These are phyloP conservation scores for Starmerella kuoi DNA, from an alignment of 805 yeast genomes.

Conservation along the genomic window DNA sequence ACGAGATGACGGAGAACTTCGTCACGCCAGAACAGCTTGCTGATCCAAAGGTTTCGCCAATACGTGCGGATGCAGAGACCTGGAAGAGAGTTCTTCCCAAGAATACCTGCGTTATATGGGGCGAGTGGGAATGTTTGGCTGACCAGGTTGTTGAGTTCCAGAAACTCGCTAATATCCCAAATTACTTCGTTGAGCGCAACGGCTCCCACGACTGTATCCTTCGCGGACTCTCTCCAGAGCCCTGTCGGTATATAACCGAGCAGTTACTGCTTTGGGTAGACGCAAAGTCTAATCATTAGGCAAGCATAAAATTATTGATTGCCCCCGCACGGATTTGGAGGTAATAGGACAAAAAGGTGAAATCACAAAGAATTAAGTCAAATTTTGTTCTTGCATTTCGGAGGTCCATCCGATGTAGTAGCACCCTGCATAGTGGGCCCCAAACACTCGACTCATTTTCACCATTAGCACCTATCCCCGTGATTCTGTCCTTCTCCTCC, in stretches of 20 bases:
- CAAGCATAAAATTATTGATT: too few species aligned
- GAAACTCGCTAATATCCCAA: conserved; percentile 4
- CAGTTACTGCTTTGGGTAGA: conserved; percentile 9
- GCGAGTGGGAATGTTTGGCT: conserved; percentile 19
- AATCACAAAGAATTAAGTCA: too few species aligned
- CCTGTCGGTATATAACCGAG: conserved; percentile 9
- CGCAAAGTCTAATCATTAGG: too few species aligned
- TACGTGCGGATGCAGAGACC: conserved; percentile 10
- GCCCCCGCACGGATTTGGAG: too few species aligned
- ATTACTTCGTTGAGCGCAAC: conserved; percentile 14
- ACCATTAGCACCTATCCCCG: too few species aligned
- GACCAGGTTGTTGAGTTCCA: conserved; percentile 16
- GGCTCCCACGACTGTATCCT: conserved; percentile 23
- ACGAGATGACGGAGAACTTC: conserved; percentile 11
- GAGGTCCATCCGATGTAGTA: too few species aligned
- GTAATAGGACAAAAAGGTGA: too few species aligned
- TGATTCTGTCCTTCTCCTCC: too few species aligned
- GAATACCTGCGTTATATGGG: conserved; percentile 18
- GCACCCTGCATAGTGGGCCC: too few species aligned
- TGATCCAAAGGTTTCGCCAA: conserved; percentile 16
- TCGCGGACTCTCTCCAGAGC: conserved; percentile 15
- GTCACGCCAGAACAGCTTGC: conserved; percentile 6
- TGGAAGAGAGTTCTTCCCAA: conserved; percentile 18
- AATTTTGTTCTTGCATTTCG: too few species aligned
- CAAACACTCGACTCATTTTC: too few species aligned